phyloP scores from a whole-genome alignment of 306 rosid species.

The Quercus cerris region DNA sequence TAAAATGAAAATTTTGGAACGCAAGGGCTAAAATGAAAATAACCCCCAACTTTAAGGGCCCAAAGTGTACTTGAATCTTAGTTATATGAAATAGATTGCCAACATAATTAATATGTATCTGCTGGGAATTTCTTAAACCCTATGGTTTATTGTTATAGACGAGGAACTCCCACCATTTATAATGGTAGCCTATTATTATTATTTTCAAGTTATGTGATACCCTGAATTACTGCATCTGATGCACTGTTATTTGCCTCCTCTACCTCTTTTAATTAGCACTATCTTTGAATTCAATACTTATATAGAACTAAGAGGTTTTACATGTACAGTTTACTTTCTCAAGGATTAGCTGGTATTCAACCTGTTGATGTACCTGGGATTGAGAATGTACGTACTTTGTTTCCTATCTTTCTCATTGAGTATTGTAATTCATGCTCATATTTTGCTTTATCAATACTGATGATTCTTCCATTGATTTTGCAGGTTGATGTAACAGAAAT shows the following conservation, averaged over 20 bases:
- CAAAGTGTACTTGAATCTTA: too few species aligned
- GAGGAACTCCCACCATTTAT: not conserved
- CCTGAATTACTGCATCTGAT: conserved; percentile 1
- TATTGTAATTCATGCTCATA: not conserved
- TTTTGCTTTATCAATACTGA: conserved; percentile 12
- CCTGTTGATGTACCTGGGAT: conserved; percentile 52
- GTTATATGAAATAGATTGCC: too few species aligned
- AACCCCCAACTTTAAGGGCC: too few species aligned
- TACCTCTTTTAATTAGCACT: conserved; percentile 1
- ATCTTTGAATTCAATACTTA: conserved; percentile 1
- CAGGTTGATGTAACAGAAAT: conserved; percentile 54
- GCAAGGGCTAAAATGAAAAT: too few species aligned
- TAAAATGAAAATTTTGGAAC: too few species aligned
- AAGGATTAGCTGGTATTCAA: conserved; percentile 75
- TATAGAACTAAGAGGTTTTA: conserved; percentile 6
- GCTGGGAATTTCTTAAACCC: not conserved
- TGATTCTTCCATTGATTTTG: conserved; percentile 15
- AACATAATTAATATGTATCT: not conserved
- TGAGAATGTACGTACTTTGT: conserved; percentile 49
- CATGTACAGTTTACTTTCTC: conserved; percentile 47
- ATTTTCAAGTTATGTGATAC: not conserved
- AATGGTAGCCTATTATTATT: not conserved
- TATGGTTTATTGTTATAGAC: not conserved
- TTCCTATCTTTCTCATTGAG: not conserved
- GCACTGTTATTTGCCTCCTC: not conserved